A percentile compares a stretch with the other conserved stretches of the same genome.
Conservation (phyloP, 805 yeast species). For the Lipomyces starkeyi region DNA sequence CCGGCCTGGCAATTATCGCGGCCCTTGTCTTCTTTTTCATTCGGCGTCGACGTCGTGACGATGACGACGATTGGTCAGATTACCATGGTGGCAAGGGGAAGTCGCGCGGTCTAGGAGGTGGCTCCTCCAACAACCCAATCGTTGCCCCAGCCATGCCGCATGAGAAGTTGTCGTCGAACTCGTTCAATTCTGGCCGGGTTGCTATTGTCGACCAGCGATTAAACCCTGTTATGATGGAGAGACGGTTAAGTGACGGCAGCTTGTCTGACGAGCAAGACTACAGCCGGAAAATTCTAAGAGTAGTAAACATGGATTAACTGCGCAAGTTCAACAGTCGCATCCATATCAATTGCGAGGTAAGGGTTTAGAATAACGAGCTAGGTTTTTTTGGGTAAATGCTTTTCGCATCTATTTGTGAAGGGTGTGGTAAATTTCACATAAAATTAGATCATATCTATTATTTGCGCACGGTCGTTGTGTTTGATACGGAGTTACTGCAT, state of each 20-base stretch:
- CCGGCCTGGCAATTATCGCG: constrained; percentile 53
- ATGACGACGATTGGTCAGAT: constrained; percentile 45
- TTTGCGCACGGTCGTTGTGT: not conserved
- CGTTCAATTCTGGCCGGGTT: constrained; percentile 37
- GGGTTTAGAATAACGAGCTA: not conserved
- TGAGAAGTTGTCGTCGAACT: constrained; percentile 27
- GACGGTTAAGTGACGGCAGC: constrained; percentile 80
- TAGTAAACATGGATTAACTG: constrained; percentile 77
- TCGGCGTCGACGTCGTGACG: constrained; percentile 51
- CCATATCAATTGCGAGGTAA: no score
- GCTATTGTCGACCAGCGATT: constrained; percentile 64
- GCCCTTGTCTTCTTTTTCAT: constrained; percentile 52
- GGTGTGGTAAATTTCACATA: not conserved
- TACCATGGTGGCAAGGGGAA: constrained; percentile 16
- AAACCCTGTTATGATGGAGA: constrained; percentile 78
- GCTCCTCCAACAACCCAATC: constrained; percentile 8
- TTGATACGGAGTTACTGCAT: constrained; percentile 1
- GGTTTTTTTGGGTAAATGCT: not conserved
- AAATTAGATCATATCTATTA: not conserved
- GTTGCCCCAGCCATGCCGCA: constrained; percentile 4
- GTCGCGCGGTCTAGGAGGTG: constrained; percentile 13
- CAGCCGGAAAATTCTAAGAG: constrained; percentile 78
- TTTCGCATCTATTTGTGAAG: not conserved
- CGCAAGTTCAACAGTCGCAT: not conserved
- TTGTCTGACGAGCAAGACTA: constrained; percentile 86